A percentile compares a stretch with the other conserved stretches of the same genome.
Evolutionary conservation across 345 rosid genomes (phyloP).

Genomic region (Eucalyptus cladocalyx): DNA sequence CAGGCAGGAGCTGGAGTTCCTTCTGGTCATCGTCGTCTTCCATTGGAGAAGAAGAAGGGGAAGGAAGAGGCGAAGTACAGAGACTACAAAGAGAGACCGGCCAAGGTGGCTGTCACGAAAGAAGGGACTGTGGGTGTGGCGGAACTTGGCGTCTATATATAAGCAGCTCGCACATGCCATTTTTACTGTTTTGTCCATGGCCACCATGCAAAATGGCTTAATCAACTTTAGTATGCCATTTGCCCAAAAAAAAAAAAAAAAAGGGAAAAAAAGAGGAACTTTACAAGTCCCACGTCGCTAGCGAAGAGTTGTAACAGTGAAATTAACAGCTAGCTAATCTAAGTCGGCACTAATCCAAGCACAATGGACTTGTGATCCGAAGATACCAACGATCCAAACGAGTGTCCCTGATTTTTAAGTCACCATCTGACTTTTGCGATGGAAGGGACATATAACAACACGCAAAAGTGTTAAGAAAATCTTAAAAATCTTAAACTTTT

Average conservation of each 20-base stretch:
- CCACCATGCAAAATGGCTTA: slow-evolving; percentile 8
- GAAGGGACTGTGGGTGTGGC: slow-evolving; percentile 3
- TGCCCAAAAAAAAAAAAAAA: too few relatives aligned
- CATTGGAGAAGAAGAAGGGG: not conserved
- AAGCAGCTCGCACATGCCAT: not conserved
- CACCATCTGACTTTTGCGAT: not conserved
- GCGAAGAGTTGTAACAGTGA: not conserved
- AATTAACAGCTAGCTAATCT: not conserved
- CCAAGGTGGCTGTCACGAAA: not conserved
- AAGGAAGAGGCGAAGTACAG: not conserved
- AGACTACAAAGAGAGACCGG: not conserved
- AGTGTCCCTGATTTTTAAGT: not conserved
- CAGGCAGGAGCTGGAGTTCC: slow-evolving; percentile 81
- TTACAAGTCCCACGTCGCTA: not conserved
- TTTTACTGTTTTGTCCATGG: slow-evolving; percentile 23
- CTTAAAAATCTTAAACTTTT: accelerated
- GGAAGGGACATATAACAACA: not conserved
- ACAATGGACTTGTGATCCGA: not conserved
- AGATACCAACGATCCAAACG: not conserved
- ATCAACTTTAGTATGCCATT: not conserved
- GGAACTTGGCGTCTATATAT: slow-evolving; percentile 8
- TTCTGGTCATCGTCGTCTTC: slow-evolving; percentile 48
- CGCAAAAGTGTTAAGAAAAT: too few relatives aligned
- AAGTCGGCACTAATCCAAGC: not conserved
- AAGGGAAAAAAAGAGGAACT: not conserved